Base-by-base conservation (phyloP, 345 rosid genomes). In the Ceriops zippeliana region DNA sequence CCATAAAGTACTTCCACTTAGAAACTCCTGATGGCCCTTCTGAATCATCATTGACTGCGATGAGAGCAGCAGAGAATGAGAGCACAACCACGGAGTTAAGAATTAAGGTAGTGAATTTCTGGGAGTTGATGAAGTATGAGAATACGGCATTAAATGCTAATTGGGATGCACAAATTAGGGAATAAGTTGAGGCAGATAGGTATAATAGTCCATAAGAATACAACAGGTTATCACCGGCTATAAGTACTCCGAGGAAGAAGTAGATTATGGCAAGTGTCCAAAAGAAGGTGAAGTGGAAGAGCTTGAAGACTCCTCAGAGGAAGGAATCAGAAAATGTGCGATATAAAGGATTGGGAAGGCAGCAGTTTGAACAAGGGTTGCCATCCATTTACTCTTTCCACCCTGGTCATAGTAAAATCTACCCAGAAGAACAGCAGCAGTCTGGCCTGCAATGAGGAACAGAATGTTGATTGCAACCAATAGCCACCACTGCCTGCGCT, bases 121-220 rank as follows among this genome's bases (percentile, higher is more conserved):
- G 95, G 4, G 88, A 81, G 68, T 93, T 93, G 65, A 93, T 76
- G 79, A 81, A 86, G 79, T 72, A 85, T 5, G 97, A 89, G 81
- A 91, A 89, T 42, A 91, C 70, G 3, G 89, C 89, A 78, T 89
- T 93, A 62, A 88, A 91, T 42, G 86, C 88, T 62, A 93, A 76
- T 54, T 93, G 98, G 60, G 89, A 79, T 6, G 90, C 91, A 65
- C 92, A 91, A 21, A 86, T 79, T 49, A 93, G 87, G 13, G 97
- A 89, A 68, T 87, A 93, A 15, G 97, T 86, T 38, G 97, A 91
- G 66, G 88, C 90, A 0, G 96, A 81, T 54, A 93, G 96, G 75
- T 86, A 85, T 68, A 80, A 69, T 56, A 93, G 90, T 35, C 98
- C 98, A 46, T 74, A 22, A 24, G 97, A 86, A 73, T 87, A 89